phyloP scores from a whole-genome alignment of 108 stramenopile species.

The Aureococcus anophagefferens region DNA sequence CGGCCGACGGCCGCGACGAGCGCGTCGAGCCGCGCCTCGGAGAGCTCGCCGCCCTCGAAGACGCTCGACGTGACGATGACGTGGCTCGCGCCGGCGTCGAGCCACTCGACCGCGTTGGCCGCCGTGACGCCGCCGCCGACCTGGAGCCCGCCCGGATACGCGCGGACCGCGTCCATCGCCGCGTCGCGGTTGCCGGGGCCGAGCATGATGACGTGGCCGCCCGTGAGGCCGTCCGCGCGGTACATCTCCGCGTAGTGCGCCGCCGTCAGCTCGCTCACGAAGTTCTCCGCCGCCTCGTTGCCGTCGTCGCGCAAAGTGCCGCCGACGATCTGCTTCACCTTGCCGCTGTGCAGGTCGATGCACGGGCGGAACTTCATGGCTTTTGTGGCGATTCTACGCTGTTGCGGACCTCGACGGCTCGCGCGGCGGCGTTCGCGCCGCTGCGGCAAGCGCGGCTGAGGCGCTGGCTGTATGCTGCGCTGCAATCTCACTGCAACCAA shows the following conservation, averaged over 20 bases:
- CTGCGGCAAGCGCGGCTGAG: too few relatives aligned
- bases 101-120: slow-evolving; percentile 66
- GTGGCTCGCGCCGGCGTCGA: slow-evolving; percentile 78
- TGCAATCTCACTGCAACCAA: too few relatives aligned
- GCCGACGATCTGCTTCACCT: slow-evolving; percentile 98
- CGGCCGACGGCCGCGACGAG: slow-evolving; percentile 58
- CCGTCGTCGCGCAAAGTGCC: slow-evolving; percentile 52
- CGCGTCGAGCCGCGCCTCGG: slow-evolving; percentile 57
- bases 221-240: slow-evolving; percentile 55
- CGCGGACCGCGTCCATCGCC: slow-evolving; percentile 58
- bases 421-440: too few relatives aligned
- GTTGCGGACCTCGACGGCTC: too few relatives aligned
- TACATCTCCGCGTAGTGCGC: slow-evolving; percentile 67
- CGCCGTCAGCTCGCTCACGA: slow-evolving; percentile 50
- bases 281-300: slow-evolving; percentile 62
- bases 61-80: slow-evolving; percentile 94
- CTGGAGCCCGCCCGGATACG: slow-evolving; percentile 79
- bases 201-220: slow-evolving; percentile 97
- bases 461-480: too few relatives aligned
- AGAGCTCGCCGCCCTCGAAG: slow-evolving; percentile 69
- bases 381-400: too few relatives aligned
- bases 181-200: slow-evolving; percentile 80
- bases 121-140: slow-evolving; percentile 87
- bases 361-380: slow-evolving; percentile 92
- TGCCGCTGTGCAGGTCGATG: slow-evolving; percentile 90